Evolutionary conservation across 306 rosid genomes (phyloP).

Genomic region (Cyamopsis tetragonoloba): DNA sequence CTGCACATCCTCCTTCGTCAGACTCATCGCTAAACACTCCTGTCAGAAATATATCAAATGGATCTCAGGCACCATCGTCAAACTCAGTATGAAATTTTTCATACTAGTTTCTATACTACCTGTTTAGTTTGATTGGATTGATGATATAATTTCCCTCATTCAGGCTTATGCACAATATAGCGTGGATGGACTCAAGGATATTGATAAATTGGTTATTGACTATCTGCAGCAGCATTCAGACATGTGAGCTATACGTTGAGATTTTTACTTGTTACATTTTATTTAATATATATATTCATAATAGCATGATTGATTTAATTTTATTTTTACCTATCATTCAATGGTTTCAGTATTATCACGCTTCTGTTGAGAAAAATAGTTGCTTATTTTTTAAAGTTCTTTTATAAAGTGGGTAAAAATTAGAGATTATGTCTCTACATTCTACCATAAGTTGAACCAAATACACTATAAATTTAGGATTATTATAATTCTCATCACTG

Average conservation of each 20-base stretch:
- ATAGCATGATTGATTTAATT: too few relatives aligned
- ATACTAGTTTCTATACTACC: background rate
- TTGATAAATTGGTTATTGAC: conserved; percentile 67
- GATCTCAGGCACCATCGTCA: conserved; percentile 44
- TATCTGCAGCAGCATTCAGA: conserved; percentile 76
- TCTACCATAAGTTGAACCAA: too few relatives aligned
- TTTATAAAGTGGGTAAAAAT: too few relatives aligned
- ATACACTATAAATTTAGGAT: background rate
- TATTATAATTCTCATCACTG: background rate
- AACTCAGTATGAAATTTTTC: conserved; percentile 47
- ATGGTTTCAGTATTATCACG: too few relatives aligned
- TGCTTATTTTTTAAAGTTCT: too few relatives aligned
- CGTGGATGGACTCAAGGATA: conserved; percentile 57
- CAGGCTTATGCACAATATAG: conserved; percentile 57
- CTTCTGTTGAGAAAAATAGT: too few relatives aligned
- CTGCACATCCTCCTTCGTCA: conserved; percentile 31
- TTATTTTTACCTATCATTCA: too few relatives aligned
- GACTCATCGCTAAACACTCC: conserved; percentile 48
- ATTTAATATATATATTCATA: conserved; percentile 17
- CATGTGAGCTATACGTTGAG: conserved; percentile 50
- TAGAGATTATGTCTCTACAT: too few relatives aligned
- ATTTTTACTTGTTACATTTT: background rate
- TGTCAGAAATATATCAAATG: conserved; percentile 38
- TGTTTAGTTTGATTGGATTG: conserved; percentile 12
- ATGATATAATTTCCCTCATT: conserved; percentile 16